Percentiles rank a stretch among this genome's conserved stretches.
phyloP scores from a whole-genome alignment of 139 green algal species.

The Trebouxia sp. region DNA sequence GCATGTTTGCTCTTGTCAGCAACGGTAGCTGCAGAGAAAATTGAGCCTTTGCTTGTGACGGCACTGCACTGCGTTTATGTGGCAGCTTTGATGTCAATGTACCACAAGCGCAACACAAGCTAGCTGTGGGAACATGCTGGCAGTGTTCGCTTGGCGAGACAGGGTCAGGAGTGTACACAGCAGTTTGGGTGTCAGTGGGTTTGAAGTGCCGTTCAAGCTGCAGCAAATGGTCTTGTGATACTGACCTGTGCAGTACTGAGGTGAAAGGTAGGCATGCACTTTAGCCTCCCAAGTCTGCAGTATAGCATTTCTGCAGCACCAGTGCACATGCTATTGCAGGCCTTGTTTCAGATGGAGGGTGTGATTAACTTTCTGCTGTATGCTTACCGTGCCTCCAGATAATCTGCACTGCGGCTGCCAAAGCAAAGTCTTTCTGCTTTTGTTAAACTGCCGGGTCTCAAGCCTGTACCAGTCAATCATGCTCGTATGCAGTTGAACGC shows the following conservation, averaged over 20 bases:
- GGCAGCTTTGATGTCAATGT: no score
- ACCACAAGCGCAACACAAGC: no score
- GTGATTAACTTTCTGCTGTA: slow-evolving; percentile 52
- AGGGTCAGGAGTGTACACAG: no score
- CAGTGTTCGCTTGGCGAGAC: no score
- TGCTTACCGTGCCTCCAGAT: slow-evolving; percentile 49
- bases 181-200: background rate
- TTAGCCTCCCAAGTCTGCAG: slow-evolving; percentile 57
- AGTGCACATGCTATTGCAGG: background rate
- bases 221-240: background rate
- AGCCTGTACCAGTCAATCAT: slow-evolving; percentile 33
- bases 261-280: slow-evolving; percentile 40
- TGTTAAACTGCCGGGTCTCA: slow-evolving; percentile 52
- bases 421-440: slow-evolving; percentile 53
- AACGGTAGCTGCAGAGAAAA: slow-evolving; percentile 11
- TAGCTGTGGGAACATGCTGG: no score
- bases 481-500: no score
- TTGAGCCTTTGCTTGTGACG: no score
- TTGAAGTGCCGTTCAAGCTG: background rate
- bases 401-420: slow-evolving; percentile 30
- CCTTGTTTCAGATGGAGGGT: no score
- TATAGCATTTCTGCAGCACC: slow-evolving; percentile 49
- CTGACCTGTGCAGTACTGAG: slow-evolving; percentile 44
- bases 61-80: no score
- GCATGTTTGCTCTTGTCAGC: slow-evolving; percentile 20